phyloP scores from a whole-genome alignment of 345 rosid species.

The Zanthoxylum bungeanum region DNA sequence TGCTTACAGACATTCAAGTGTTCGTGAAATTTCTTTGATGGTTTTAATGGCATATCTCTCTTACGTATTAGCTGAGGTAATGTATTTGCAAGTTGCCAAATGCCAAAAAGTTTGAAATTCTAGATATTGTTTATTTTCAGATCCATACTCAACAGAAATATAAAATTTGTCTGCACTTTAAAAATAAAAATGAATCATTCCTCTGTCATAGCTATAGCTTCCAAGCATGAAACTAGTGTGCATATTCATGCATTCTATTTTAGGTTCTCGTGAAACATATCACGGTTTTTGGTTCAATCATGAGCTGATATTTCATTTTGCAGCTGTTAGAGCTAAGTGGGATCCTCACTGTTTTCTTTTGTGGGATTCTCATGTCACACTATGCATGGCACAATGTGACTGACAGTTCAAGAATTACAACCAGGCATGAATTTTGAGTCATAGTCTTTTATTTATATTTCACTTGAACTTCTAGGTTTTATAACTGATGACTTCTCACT shows the following conservation, averaged over 20 bases:
- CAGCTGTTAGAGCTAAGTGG: conserved; percentile 84
- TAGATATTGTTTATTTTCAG: background rate
- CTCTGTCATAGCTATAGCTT: background rate
- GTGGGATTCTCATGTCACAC: conserved; percentile 84
- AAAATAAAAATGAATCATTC: background rate
- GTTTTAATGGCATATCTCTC: conserved; percentile 87
- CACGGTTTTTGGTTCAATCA: background rate
- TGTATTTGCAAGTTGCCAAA: background rate
- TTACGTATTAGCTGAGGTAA: conserved; percentile 86
- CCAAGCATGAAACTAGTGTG: background rate
- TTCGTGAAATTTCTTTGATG: conserved; percentile 72
- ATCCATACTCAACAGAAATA: background rate
- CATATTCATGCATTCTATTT: background rate
- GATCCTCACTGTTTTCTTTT: conserved; percentile 88
- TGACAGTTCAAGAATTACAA: conserved; percentile 72
- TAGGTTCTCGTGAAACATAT: background rate
- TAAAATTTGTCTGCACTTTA: background rate
- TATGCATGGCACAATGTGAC: conserved; percentile 80
- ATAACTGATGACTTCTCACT: background rate
- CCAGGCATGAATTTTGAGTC: conserved; percentile 44
- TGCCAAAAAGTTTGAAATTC: background rate
- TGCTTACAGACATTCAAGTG: conserved; percentile 64
- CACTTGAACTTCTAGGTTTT: background rate
- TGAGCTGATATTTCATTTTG: conserved; percentile 14
- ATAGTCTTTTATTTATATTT: background rate